phyloP scores from a whole-genome alignment of 495 filamentous ascomycete species.

The Lasiosphaeria hispida region DNA sequence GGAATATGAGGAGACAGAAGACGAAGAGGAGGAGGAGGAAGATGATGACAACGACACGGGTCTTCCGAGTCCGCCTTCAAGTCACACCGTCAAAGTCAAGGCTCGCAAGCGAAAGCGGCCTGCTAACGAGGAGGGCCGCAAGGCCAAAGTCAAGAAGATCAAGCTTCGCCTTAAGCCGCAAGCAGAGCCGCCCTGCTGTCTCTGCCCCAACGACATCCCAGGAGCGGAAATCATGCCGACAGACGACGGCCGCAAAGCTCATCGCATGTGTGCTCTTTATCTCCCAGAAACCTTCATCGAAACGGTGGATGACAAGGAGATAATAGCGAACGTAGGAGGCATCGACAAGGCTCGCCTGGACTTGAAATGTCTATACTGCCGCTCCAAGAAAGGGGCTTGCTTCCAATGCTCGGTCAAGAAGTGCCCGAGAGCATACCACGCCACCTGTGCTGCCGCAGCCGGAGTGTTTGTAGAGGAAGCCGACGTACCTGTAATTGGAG shows the following conservation, averaged over 20 bases:
- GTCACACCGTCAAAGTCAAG: slow-evolving; percentile 44
- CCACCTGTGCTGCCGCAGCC: slow-evolving; percentile 87
- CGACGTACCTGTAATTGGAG: slow-evolving; percentile 78
- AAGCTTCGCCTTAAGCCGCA: slow-evolving; percentile 66
- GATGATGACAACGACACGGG: slow-evolving; percentile 62
- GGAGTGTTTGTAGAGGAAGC: slow-evolving; percentile 89
- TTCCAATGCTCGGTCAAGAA: slow-evolving; percentile 97
- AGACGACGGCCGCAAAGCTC: slow-evolving; percentile 82
- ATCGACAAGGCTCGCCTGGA: slow-evolving; percentile 87
- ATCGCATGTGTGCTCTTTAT: slow-evolving; percentile 85
- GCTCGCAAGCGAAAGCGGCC: slow-evolving; percentile 54
- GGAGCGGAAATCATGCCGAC: slow-evolving; percentile 82
- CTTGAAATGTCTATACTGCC: slow-evolving; percentile 91
- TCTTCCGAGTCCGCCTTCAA: slow-evolving; percentile 71
- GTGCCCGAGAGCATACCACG: slow-evolving; percentile 90
- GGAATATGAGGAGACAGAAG: slow-evolving; percentile 81
- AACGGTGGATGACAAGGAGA: slow-evolving; percentile 62
- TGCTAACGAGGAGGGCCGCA: slow-evolving; percentile 38
- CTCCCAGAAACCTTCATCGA: slow-evolving; percentile 91
- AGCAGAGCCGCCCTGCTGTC: slow-evolving; percentile 78
- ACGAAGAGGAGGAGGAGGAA: slow-evolving; percentile 69
- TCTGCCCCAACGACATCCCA: slow-evolving; percentile 90
- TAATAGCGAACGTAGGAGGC: slow-evolving; percentile 69
- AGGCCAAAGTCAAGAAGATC: slow-evolving; percentile 67
- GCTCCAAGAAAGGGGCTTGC: slow-evolving; percentile 87